A percentile compares a stretch with the other conserved stretches of the same genome.
Conservation (phyloP, 495 filamentous ascomycete genomes). For the Penicillium pulvis region DNA sequence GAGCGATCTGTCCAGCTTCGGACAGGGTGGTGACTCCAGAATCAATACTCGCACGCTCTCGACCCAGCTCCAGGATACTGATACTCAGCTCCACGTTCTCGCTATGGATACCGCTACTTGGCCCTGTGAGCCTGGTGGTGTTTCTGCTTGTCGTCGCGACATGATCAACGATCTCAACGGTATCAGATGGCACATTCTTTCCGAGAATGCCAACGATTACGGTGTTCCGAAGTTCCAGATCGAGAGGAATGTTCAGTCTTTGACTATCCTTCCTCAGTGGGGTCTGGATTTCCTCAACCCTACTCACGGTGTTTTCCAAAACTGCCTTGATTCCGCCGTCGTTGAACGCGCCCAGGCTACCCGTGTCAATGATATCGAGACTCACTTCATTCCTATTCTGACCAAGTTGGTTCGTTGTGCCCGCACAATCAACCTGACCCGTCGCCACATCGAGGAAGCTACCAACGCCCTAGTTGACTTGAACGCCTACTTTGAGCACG, state of each 20-base stretch:
- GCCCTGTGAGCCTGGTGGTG: conserved; percentile 8
- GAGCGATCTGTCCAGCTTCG: conserved; percentile 8
- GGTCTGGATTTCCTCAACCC: conserved; percentile 9
- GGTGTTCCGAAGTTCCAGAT: conserved; percentile 10
- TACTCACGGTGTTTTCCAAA: conserved; percentile 9
- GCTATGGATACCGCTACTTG: conserved; percentile 11
- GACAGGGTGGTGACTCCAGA: conserved; percentile 8
- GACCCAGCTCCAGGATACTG: conserved; percentile 8
- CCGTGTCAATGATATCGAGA: conserved; percentile 9
- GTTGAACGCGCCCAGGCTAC: conserved; percentile 8
- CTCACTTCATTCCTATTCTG: conserved; percentile 5
- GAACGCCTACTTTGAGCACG: conserved; percentile 7
- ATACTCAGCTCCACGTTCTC: conserved; percentile 11
- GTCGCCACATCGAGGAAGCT: conserved; percentile 7
- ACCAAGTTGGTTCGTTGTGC: conserved; percentile 8
- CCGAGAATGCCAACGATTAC: conserved; percentile 8
- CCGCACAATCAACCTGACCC: conserved; percentile 2
- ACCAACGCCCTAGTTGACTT: conserved; percentile 11
- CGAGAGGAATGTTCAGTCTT: conserved; percentile 8
- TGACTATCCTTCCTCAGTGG: conserved; percentile 8
- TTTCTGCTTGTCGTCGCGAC: conserved; percentile 7
- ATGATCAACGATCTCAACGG: conserved; percentile 10
- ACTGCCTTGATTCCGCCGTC: conserved; percentile 7
- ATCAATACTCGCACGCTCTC: conserved; percentile 10
- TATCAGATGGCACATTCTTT: conserved; percentile 9